Conservation (phyloP, 768 basidiomycete genomes). For the Boletus patriciae region DNA sequence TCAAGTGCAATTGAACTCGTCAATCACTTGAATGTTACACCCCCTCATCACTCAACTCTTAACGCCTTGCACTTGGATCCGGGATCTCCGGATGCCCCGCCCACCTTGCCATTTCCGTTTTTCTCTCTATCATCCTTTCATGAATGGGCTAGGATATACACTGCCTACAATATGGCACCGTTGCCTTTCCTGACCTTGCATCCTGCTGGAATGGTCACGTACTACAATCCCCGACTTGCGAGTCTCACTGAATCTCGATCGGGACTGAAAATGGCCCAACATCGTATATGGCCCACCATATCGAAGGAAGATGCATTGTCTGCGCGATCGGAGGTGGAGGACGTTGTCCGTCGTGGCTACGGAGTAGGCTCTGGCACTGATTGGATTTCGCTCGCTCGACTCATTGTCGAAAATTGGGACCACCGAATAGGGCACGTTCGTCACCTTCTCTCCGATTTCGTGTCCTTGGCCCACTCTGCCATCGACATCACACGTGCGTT, state of each 20-base stretch:
- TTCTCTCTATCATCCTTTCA: conserved; percentile 7
- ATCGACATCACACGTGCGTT: background rate
- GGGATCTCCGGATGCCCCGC: conserved; percentile 3
- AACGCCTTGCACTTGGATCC: background rate
- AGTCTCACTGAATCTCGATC: background rate
- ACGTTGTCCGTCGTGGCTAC: conserved; percentile 1
- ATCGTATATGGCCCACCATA: conserved; percentile 4
- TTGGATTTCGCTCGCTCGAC: conserved; percentile 3
- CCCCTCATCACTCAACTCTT: background rate
- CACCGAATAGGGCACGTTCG: conserved; percentile 1
- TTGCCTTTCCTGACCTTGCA: conserved; percentile 3
- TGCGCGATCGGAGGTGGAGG: conserved; percentile 1
- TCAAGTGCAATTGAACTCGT: conserved; percentile 2
- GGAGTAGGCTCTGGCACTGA: background rate
- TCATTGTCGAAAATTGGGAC: conserved; percentile 2
- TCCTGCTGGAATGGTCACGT: conserved; percentile 7
- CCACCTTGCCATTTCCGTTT: background rate
- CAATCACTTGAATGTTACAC: conserved; percentile 4
- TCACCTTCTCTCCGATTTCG: background rate
- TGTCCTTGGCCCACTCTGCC: background rate
- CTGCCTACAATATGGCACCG: background rate
- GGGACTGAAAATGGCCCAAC: conserved; percentile 1
- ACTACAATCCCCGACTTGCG: background rate
- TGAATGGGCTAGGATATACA: conserved; percentile 3
- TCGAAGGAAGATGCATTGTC: conserved; percentile 6